Percentiles rank a stretch among this genome's conserved stretches.
phyloP scores from a whole-genome alignment of 768 basidiomycete species.

The Pleurotus sapidus region DNA sequence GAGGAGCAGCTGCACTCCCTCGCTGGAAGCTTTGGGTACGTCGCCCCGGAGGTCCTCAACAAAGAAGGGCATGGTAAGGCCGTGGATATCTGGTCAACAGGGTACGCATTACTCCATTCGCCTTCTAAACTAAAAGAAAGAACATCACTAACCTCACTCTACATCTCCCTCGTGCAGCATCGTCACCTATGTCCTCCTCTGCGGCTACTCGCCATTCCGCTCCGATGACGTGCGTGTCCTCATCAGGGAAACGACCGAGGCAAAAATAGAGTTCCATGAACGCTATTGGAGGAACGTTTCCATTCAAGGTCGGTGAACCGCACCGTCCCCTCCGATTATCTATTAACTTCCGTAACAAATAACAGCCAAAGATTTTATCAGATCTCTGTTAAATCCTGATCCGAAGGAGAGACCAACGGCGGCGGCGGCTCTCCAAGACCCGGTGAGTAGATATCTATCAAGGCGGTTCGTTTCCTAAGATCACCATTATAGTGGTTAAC shows the following conservation, averaged over 20 bases:
- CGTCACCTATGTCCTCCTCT: conserved; percentile 92
- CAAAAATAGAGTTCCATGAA: conserved; percentile 88
- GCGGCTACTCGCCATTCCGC: conserved; percentile 94
- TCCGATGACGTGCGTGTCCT: conserved; percentile 76
- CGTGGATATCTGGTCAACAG: conserved; percentile 93
- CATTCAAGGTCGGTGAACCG: conserved; percentile 49
- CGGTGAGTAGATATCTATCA: conserved; percentile 37
- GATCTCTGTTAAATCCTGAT: conserved; percentile 64
- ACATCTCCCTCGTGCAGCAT: conserved; percentile 44
- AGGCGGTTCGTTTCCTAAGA: not conserved
- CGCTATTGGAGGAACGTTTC: conserved; percentile 94
- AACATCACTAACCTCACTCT: not conserved
- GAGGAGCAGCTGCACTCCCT: conserved; percentile 70
- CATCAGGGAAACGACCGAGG: conserved; percentile 80
- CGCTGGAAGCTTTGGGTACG: conserved; percentile 85
- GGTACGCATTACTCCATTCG: conserved; percentile 46
- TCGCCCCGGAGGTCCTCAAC: conserved; percentile 85
- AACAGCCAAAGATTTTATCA: conserved; percentile 84
- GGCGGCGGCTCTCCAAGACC: conserved; percentile 61
- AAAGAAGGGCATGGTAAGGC: conserved; percentile 87
- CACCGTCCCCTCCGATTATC: too few relatives aligned
- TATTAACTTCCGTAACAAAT: not conserved
- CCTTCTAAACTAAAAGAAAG: not conserved
- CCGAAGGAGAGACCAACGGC: conserved; percentile 73
- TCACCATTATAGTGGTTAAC: conserved; percentile 63